Conservation (phyloP, 108 stramenopile genomes). For the Skeletonema grethae region DNA sequence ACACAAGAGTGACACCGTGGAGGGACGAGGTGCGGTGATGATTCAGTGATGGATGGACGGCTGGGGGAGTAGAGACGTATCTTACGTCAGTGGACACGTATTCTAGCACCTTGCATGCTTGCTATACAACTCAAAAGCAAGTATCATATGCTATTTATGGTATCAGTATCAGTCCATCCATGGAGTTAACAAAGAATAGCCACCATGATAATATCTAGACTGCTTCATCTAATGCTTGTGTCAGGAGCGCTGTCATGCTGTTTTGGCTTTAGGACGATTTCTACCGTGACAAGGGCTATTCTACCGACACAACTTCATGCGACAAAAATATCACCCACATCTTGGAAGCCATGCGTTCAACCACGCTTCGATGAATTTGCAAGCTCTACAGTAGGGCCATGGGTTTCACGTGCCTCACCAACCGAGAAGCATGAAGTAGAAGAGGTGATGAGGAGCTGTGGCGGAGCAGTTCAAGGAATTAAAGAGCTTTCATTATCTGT, state of each 20-base stretch:
- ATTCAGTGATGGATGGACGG: conserved; percentile 1
- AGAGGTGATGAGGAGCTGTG: conserved; percentile 80
- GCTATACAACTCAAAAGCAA: no score
- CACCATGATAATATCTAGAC: not conserved
- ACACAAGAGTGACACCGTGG: not conserved
- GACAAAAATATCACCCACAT: not conserved
- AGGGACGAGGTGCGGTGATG: not conserved
- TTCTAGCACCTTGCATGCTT: no score
- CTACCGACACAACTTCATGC: not conserved
- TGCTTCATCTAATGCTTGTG: not conserved
- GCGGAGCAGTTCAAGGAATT: conserved; percentile 77
- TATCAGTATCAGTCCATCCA: no score
- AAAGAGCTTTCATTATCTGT: conserved; percentile 47
- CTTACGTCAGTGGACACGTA: not conserved
- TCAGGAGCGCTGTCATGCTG: not conserved
- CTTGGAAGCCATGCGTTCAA: conserved; percentile 47
- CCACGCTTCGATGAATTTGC: conserved; percentile 66
- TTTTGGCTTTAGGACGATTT: not conserved
- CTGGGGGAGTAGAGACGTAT: not conserved
- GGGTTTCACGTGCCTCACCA: conserved; percentile 15
- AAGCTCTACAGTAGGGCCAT: conserved; percentile 45
- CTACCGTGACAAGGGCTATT: not conserved
- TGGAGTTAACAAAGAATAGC: not conserved
- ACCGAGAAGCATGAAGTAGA: conserved; percentile 41
- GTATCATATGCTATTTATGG: no score